These are phyloP conservation scores for Escallonia herrerae DNA, from an alignment of 129 eudicot genomes.

Conservation along the genomic window DNA sequence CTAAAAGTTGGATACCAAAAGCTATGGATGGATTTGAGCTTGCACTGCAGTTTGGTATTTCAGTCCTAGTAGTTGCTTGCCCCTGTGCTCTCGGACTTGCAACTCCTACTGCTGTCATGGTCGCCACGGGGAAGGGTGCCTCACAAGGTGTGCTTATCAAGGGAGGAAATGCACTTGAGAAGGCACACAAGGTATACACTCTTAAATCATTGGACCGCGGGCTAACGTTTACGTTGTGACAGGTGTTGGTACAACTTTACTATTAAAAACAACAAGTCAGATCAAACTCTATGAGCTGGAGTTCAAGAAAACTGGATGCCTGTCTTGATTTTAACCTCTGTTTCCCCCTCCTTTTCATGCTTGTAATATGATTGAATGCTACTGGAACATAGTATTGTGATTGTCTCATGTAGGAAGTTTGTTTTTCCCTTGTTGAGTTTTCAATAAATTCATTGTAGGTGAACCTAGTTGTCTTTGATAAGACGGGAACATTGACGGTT, in stretches of 20 bases:
- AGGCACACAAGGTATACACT: slow-evolving; percentile 74
- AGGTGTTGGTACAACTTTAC: neutral
- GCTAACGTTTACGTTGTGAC: neutral
- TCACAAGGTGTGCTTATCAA: slow-evolving; percentile 93
- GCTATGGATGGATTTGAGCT: slow-evolving; percentile 93
- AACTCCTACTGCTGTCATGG: slow-evolving; percentile 98
- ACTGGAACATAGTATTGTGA: neutral
- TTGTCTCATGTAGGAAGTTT: neutral
- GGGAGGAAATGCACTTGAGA: slow-evolving; percentile 90
- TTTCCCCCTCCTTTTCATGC: too few species aligned
- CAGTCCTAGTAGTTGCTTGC: slow-evolving; percentile 98
- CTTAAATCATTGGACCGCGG: neutral
- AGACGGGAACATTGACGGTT: slow-evolving; percentile 87
- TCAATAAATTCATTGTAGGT: slow-evolving; percentile 44
- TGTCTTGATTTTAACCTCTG: neutral
- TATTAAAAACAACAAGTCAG: neutral
- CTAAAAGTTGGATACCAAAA: slow-evolving; percentile 83
- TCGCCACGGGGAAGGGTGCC: slow-evolving; percentile 98
- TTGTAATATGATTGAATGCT: neutral
- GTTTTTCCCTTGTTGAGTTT: neutral
- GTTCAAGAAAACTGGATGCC: neutral
- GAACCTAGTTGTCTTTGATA: slow-evolving; percentile 82
- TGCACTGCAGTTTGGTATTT: slow-evolving; percentile 86
- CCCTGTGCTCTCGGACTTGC: slow-evolving; percentile 99
- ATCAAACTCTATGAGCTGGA: neutral